Evolutionary conservation across 306 rosid genomes (phyloP).

Genomic region (Boehmeria nivea): DNA sequence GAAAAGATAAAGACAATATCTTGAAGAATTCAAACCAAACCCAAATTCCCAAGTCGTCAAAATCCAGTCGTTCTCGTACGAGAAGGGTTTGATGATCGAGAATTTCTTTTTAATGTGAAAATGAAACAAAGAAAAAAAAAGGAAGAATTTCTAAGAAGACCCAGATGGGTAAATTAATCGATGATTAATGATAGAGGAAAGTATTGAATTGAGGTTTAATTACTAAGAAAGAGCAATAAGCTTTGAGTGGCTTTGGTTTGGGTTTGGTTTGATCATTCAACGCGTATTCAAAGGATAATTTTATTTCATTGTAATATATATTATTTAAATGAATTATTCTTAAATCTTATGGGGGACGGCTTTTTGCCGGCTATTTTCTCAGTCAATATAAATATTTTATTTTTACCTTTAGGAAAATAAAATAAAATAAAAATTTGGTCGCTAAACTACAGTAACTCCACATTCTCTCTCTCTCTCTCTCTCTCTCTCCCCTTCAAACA

Average conservation of each 20-base stretch:
- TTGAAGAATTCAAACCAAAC: slow-evolving; percentile 17
- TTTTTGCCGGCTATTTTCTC: slow-evolving; percentile 62
- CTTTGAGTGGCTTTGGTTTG: slow-evolving; percentile 8
- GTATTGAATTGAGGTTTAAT: slow-evolving; percentile 11
- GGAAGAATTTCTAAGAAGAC: too few species aligned
- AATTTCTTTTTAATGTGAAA: neutral
- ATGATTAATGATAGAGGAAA: neutral
- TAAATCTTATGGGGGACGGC: slow-evolving; percentile 26
- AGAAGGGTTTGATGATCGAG: slow-evolving; percentile 2
- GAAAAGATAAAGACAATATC: too few species aligned
- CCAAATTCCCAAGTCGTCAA: slow-evolving; percentile 26
- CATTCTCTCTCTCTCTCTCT: too few species aligned
- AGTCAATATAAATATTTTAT: slow-evolving; percentile 47
- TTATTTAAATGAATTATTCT: neutral
- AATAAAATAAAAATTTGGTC: too few species aligned
- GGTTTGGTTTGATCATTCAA: slow-evolving; percentile 41
- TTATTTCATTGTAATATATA: neutral
- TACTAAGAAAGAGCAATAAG: slow-evolving; percentile 24
- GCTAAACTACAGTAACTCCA: neutral
- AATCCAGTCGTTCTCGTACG: slow-evolving; percentile 16
- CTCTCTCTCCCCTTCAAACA: slow-evolving; percentile 6
- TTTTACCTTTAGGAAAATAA: too few species aligned
- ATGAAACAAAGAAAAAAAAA: too few species aligned
- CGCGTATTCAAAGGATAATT: slow-evolving; percentile 55
- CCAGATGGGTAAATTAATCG: too few species aligned